Conservation (phyloP, 352 stramenopile genomes). For the Phytopythium boreale region DNA sequence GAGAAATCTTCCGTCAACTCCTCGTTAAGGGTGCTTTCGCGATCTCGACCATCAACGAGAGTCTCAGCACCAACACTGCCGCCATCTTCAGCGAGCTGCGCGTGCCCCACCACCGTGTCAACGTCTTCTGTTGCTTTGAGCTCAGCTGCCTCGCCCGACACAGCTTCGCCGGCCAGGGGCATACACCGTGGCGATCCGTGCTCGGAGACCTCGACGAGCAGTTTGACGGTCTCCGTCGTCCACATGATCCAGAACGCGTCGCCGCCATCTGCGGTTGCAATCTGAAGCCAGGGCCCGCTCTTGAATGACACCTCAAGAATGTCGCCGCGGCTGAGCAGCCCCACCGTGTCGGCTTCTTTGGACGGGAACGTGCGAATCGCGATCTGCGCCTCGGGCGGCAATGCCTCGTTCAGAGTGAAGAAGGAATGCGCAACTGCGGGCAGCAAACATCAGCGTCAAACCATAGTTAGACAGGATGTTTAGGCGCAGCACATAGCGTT, state of each 20-base stretch:
- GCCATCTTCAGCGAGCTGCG: neutral
- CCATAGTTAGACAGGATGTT: neutral
- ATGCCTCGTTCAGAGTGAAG: conserved; percentile 47
- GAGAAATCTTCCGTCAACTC: neutral
- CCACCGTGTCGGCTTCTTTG: conserved; percentile 51
- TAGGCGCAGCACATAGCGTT: neutral
- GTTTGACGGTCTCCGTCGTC: conserved; percentile 37
- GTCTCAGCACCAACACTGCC: neutral
- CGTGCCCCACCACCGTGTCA: neutral
- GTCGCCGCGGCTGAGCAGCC: conserved; percentile 47
- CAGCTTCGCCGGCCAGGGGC: neutral
- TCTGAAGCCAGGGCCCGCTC: conserved; percentile 52
- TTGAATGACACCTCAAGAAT: conserved; percentile 48
- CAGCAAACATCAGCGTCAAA: conserved; percentile 7
- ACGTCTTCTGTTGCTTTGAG: neutral
- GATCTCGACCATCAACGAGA: neutral
- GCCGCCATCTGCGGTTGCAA: conserved; percentile 15
- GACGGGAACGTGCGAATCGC: conserved; percentile 62
- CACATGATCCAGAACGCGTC: conserved; percentile 70
- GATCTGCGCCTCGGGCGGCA: conserved; percentile 63
- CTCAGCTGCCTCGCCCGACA: neutral
- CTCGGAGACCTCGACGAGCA: conserved; percentile 39
- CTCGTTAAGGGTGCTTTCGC: neutral
- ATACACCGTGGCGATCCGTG: conserved; percentile 24
- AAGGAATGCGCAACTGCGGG: conserved; percentile 40